Conservation (phyloP, 1,139 yeast genomes). For the Taphrina confusa region DNA sequence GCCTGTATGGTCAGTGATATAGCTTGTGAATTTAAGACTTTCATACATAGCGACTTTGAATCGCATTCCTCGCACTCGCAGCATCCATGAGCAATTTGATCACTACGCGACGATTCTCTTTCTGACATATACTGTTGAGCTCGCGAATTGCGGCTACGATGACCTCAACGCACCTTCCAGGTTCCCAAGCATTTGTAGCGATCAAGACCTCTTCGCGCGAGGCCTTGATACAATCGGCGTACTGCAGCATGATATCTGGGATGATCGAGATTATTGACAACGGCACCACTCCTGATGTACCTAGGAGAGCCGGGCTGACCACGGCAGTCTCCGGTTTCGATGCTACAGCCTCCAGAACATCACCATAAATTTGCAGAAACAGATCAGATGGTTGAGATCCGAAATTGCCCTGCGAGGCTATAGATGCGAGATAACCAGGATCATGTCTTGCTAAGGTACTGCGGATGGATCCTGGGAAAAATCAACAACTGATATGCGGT, state of each 20-base stretch:
- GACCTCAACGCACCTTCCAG: slow-evolving; percentile 16
- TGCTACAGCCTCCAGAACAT: slow-evolving; percentile 5
- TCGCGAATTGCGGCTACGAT: slow-evolving; percentile 13
- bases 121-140: neutral
- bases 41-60: slow-evolving; percentile 16
- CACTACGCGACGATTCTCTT: slow-evolving; percentile 8
- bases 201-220: slow-evolving; percentile 8
- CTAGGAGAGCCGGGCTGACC: slow-evolving; percentile 21
- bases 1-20: neutral
- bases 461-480: too few species aligned
- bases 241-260: slow-evolving; percentile 27
- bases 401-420: slow-evolving; percentile 16
- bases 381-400: slow-evolving; percentile 5
- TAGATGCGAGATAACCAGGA: neutral
- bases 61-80: slow-evolving; percentile 7
- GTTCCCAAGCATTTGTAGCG: slow-evolving; percentile 27
- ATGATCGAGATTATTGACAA: slow-evolving; percentile 17
- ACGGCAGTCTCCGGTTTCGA: slow-evolving; percentile 18
- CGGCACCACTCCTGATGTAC: slow-evolving; percentile 26
- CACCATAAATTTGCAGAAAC: slow-evolving; percentile 18
- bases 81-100: slow-evolving; percentile 18
- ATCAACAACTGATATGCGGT: too few species aligned
- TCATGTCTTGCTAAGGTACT: neutral
- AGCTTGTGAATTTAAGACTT: neutral
- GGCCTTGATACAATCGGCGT: slow-evolving; percentile 23